Evolutionary conservation across 2,329 filamentous ascomycete genomes (phyloP), one percentile per base, ranked within the genome.

Genomic region (Coniochaeta ligniaria): DNA sequence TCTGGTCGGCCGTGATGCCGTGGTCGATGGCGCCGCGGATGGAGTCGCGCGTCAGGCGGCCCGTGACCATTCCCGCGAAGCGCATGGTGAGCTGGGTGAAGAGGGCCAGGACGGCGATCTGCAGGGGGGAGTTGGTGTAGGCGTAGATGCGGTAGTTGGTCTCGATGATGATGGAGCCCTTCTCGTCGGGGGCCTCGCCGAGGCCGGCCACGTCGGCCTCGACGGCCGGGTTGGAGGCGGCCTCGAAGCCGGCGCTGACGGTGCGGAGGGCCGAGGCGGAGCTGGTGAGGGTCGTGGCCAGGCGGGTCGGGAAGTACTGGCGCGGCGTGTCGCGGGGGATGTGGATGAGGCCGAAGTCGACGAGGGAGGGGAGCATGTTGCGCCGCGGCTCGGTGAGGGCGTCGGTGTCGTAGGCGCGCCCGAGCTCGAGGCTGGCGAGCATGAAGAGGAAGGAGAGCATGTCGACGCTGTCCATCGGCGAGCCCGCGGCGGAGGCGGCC

Each of bases 71-170:
- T 76, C 96, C 96, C 1, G 91, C 90, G 77, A 96, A 98, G 64
- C 95, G 92, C 74, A 93, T 92, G 67, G 88, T 89, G 60, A 99
- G 87, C 62, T 89, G 89, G 58, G 89, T 85, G 77, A 99, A 99
- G 64, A 99, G 88, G 43, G 89, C 88, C 54, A 99, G 87, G 62
- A 99, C 92, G 59, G 92, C 92, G 65, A 98, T 99, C 74, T 97
- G 94, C 0, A 99, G 85, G 0, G 93, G 91, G 0, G 92, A 96
- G 36, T 90, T 89, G 7, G 96, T 98, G 78, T 99, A 99, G 35
- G 95, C 95, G 77, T 99, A 99, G 66, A 99, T 78, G 28, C 95
- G 90, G 78, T 97, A 98, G 76, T 99, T 99, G 9, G 95, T 99
- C 78, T 99, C 95, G 66, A 99, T 85, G 69, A 99, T 93, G 71